A percentile compares a stretch with the other conserved stretches of the same genome.
These are phyloP conservation scores for Botryosphaeria dothidea DNA, from an alignment of 2,329 filamentous ascomycete genomes.

Conservation along the genomic window DNA sequence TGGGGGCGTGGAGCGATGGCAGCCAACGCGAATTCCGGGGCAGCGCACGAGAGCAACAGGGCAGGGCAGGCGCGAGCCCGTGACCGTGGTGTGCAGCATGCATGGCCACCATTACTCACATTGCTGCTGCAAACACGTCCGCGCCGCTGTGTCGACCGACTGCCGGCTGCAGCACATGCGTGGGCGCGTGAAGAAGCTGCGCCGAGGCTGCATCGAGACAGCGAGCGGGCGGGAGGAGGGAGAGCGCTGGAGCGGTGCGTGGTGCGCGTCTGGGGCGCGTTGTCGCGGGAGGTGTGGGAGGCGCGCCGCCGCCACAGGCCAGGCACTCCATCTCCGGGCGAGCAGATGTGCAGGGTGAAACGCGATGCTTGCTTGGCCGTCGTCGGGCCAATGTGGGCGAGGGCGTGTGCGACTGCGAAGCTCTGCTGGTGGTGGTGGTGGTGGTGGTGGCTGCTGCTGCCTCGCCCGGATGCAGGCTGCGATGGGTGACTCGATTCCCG, in stretches of 20 bases:
- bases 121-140: not conserved
- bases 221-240: not conserved
- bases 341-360: conserved; percentile 1
- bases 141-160: not conserved
- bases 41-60: not conserved
- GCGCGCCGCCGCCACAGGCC: not conserved
- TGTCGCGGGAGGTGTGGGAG: not conserved
- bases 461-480: conserved; percentile 2
- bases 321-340: not conserved
- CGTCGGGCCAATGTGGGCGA: conserved; percentile 11
- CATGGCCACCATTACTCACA: not conserved
- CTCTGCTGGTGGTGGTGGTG: not conserved
- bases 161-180: conserved; percentile 1
- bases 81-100: conserved; percentile 6
- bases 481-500: not conserved
- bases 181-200: conserved; percentile 8
- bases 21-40: conserved; percentile 16
- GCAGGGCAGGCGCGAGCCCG: not conserved
- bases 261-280: conserved; percentile 4
- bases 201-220: not conserved
- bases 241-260: not conserved
- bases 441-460: not conserved
- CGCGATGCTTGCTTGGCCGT: not conserved
- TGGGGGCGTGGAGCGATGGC: conserved; percentile 9
- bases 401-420: conserved; percentile 7